A percentile compares a stretch with the other conserved stretches of the same genome.
Evolutionary conservation across 2,329 filamentous ascomycete genomes (phyloP).

Genomic region (Pestalotiopsis sp.): DNA sequence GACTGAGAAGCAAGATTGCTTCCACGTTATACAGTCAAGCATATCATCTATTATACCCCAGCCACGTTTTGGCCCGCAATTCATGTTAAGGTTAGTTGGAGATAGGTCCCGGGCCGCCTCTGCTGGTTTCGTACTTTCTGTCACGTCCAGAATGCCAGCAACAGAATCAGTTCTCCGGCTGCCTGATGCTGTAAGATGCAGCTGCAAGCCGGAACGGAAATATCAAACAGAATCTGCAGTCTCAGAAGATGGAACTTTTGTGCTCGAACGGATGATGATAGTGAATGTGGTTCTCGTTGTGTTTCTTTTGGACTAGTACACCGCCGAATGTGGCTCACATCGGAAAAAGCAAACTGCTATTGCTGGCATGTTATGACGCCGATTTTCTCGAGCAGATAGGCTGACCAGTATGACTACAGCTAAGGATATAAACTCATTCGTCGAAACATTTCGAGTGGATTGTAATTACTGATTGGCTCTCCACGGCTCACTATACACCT

Average conservation of each 20-base stretch:
- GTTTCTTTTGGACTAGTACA: background rate
- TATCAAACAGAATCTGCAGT: background rate
- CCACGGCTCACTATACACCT: no score
- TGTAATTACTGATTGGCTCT: no score
- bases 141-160: background rate
- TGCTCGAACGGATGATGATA: background rate
- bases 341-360: background rate
- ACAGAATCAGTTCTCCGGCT: background rate
- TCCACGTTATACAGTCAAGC: background rate
- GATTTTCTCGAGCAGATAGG: background rate
- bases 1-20: background rate
- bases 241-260: background rate
- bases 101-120: background rate
- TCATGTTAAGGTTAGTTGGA: background rate
- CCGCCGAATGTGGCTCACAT: background rate
- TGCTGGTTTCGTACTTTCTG: background rate
- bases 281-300: background rate
- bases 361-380: background rate
- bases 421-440: background rate
- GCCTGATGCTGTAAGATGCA: background rate
- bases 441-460: no score
- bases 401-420: background rate
- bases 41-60: background rate
- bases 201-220: background rate
- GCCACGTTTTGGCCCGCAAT: background rate